Base-by-base conservation (phyloP, 1,284 basidiomycete species). In the Malassezia equina region DNA sequence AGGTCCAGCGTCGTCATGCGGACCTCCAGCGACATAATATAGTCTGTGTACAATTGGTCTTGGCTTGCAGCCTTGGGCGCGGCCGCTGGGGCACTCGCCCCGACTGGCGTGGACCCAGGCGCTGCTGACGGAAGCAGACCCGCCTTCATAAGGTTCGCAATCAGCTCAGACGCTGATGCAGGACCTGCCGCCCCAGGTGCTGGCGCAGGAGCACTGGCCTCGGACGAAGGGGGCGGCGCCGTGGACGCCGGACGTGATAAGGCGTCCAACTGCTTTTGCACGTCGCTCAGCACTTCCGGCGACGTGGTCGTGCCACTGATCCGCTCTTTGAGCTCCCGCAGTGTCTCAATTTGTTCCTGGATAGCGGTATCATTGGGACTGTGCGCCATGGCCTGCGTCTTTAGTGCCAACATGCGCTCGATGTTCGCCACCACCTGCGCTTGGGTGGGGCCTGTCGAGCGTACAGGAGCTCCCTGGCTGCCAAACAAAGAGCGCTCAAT, bases 211-310 rank as follows among this genome's bases (percentile, higher is more conserved):
- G 67, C 69, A 19, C 62, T 55, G 33, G 60, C 52, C 40, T 65
- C 55, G 4, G 66, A 48, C 24, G 67, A 39, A 32, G 49, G 57
- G 29, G 55, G 56, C 8, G 59, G 61, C 58, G 64, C 65, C 39
- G 60, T 59, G 51, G 61, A 7, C 15, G 32, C 4, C 5, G 32
- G 24, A 17, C 41, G 41, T 15, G 83, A 79, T 17, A 90, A 76
- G 28, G 80, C 79, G 32, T 86, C 83, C 6, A 93, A 75, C 69
- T 90, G 87, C 29, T 77, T 75, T 0, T 89, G 79, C 51, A 93
- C 90, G 68, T 88, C 86, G 36, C 80, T 79, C 25, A 91, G 78
- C 69, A 91, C 86, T 24, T 82, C 81, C 64, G 85, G 83, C 2
- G 86, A 86, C 15, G 90, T 83, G 13, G 85, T 84, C 2, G 82